Evolutionary conservation across 2,329 filamentous ascomycete genomes (phyloP).

Genomic region (Hypoxylon sp.): DNA sequence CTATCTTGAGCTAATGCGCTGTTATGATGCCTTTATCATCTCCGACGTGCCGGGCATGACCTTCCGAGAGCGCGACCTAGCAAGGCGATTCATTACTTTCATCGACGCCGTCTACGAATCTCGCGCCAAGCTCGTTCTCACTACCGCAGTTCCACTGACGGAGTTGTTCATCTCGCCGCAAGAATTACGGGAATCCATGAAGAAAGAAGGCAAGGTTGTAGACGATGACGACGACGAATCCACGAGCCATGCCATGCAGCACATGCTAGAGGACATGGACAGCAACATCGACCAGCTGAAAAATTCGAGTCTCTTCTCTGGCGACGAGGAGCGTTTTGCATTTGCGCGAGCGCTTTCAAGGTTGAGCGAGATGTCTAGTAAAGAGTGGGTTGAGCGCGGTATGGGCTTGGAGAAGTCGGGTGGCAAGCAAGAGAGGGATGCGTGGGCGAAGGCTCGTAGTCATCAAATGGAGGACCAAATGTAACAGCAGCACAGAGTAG

Average conservation of each 20-base stretch:
- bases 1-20: slow-evolving; percentile 90
- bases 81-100: slow-evolving; percentile 95
- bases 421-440: slow-evolving; percentile 75
- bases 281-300: slow-evolving; percentile 89
- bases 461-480: slow-evolving; percentile 78
- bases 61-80: slow-evolving; percentile 85
- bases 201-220: slow-evolving; percentile 62
- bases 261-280: slow-evolving; percentile 89
- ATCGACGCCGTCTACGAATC: slow-evolving; percentile 96
- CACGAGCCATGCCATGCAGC: slow-evolving; percentile 79
- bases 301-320: slow-evolving; percentile 87
- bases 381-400: slow-evolving; percentile 92
- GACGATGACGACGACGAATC: slow-evolving; percentile 60
- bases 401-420: slow-evolving; percentile 76
- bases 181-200: slow-evolving; percentile 75
- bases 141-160: slow-evolving; percentile 85
- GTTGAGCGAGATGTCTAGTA: slow-evolving; percentile 91
- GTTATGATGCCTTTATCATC: slow-evolving; percentile 93
- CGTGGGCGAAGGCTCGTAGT: slow-evolving; percentile 76
- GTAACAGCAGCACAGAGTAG: slow-evolving; percentile 55
- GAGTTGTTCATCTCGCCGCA: slow-evolving; percentile 86
- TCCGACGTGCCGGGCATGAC: slow-evolving; percentile 95
- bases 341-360: slow-evolving; percentile 91
- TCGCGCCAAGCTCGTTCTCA: slow-evolving; percentile 94
- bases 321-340: slow-evolving; percentile 96